Percentiles rank a stretch among this genome's conserved stretches.
These are phyloP conservation scores for Mollisia scopiformis DNA, from an alignment of 2,329 filamentous ascomycete species.

Conservation along the genomic window DNA sequence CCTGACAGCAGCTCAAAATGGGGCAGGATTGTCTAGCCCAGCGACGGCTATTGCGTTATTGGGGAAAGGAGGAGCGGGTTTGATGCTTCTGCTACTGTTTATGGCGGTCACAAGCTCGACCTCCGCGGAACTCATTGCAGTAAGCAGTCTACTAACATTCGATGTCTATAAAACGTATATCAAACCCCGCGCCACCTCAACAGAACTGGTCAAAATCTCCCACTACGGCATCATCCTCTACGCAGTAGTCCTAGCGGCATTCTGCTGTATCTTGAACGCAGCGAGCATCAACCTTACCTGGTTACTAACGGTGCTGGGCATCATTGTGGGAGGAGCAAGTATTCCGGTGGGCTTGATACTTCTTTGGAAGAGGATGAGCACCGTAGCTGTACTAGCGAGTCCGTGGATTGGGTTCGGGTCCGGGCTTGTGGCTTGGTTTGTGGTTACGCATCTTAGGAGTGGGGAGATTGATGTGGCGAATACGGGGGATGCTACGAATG, in stretches of 20 bases:
- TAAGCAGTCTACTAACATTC: conserved; percentile 42
- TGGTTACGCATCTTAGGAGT: conserved; percentile 39
- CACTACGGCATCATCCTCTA: conserved; percentile 40
- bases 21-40: conserved; percentile 38
- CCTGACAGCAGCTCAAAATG: conserved; percentile 35
- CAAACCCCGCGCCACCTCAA: conserved; percentile 36
- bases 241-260: conserved; percentile 29
- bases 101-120: conserved; percentile 50
- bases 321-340: conserved; percentile 43
- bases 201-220: conserved; percentile 38
- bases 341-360: conserved; percentile 42
- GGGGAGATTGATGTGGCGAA: conserved; percentile 40
- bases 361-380: conserved; percentile 44
- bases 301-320: conserved; percentile 43
- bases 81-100: conserved; percentile 46
- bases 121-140: conserved; percentile 47
- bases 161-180: conserved; percentile 45
- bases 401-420: conserved; percentile 40
- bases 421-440: conserved; percentile 42
- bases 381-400: conserved; percentile 38
- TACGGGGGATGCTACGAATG: conserved; percentile 42
- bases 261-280: conserved; percentile 42
- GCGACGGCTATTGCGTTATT: conserved; percentile 40
- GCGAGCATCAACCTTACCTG: conserved; percentile 42
- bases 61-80: conserved; percentile 39